A percentile compares a stretch with the other conserved stretches of the same genome.
phyloP scores from a whole-genome alignment of 1,139 yeast genomes.

The Pneumocystis murina region DNA sequence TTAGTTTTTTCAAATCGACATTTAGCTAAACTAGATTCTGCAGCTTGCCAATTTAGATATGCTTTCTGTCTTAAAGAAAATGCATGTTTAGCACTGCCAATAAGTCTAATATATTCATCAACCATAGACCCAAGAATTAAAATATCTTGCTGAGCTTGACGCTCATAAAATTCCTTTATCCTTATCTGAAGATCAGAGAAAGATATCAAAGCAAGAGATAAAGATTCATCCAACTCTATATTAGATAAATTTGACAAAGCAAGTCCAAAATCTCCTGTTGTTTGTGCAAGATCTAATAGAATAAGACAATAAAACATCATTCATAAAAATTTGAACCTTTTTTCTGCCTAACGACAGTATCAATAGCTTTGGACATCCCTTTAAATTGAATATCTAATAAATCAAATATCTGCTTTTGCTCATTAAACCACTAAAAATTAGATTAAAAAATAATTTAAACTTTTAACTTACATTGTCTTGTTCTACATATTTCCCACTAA shows the following conservation, averaged over 20 bases:
- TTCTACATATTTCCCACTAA: conserved; percentile 52
- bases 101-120: conserved; percentile 70
- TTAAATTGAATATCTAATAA: conserved; percentile 59
- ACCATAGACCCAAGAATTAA: conserved; percentile 73
- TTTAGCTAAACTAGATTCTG: conserved; percentile 36
- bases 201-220: conserved; percentile 44
- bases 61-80: conserved; percentile 64
- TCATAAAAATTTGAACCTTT: conserved; percentile 35
- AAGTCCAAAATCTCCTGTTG: conserved; percentile 48
- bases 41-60: conserved; percentile 43
- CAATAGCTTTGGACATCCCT: conserved; percentile 56
- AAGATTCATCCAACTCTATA: conserved; percentile 57
- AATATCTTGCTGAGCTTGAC: conserved; percentile 74
- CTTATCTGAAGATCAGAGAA: conserved; percentile 62
- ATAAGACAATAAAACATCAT: not conserved
- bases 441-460: not conserved
- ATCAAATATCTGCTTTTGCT: conserved; percentile 55
- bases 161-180: conserved; percentile 58
- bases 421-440: conserved; percentile 39
- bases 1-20: conserved; percentile 40
- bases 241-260: conserved; percentile 46
- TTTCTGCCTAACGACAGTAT: conserved; percentile 59
- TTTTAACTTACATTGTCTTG: conserved; percentile 33
- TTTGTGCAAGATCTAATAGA: conserved; percentile 26
- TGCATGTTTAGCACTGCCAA: conserved; percentile 60